Evolutionary conservation across 2,329 filamentous ascomycete species (phyloP), one percentile per base, ranked within the genome.

Genomic region (Ceratocystis lukuohia): DNA sequence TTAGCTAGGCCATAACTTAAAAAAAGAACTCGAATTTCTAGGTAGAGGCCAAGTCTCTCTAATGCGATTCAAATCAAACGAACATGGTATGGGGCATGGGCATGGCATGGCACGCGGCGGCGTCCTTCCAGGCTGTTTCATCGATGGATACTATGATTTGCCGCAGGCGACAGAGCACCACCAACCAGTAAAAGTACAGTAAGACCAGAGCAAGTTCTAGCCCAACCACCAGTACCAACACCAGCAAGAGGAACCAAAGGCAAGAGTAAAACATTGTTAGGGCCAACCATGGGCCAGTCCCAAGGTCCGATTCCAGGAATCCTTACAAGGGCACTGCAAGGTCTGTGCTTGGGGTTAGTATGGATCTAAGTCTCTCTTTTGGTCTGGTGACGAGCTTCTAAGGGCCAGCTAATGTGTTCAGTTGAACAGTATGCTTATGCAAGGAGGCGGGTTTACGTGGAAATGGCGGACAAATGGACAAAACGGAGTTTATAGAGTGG

Each of bases 81-180:
- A 33, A 30, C 48, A 53, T 25, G 56, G 12, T 25, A 30, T 28
- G 53, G 53, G 12, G 30, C 20, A 57, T 41, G 37, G 37, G 22
- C 20, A 17, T 15, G 20, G 50, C 50, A 25, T 56, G 25, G 50
- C 50, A 25, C 12, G 53, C 25, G 28, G 56, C 56, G 28, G 56
- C 56, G 56, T 59, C 10, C 25, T 22, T 53, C 48, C 15, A 53
- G 48, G 48, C n/a, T 59, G 56, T 59, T 59, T 59, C 56, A 59
- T 30, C 5, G 56, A 37, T 28, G 56, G 28, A 12, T 53, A 5
- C 10, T 28, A 25, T 53, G 48, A 28, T 25, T 53, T 53, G 20
- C 10, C 22, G 48, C 22, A 28, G 48, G 22, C 12, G 25, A 25
- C 48, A 28, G 8, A 53, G 48, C 48, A 53, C 48, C n/a, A 53